Percentiles rank a stretch among this genome's conserved stretches.
Conservation (phyloP, 257 asterid genomes). For the Fraxinus quadrangulata region DNA sequence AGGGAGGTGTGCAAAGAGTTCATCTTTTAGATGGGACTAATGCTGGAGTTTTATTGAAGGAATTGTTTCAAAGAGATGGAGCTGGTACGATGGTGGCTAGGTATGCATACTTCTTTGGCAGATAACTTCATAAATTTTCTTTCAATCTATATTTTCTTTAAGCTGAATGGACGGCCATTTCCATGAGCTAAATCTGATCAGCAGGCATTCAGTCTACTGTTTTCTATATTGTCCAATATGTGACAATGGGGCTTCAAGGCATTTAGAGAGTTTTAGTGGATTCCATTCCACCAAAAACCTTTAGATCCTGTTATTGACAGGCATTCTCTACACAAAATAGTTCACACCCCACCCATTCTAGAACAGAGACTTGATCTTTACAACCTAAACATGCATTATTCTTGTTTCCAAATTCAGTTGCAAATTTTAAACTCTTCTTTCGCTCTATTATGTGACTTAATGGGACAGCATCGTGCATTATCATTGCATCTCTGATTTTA, state of each 20-base stretch:
- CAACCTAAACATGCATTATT: not conserved
- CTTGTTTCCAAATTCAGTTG: not conserved
- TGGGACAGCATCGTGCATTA: not conserved
- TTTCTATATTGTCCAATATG: not conserved
- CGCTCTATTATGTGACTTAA: not conserved
- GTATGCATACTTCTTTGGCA: constrained; percentile 43
- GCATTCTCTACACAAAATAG: not conserved
- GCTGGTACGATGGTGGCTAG: constrained; percentile 98
- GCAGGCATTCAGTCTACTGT: not conserved
- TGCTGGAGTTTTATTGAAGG: constrained; percentile 86
- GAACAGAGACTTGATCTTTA: not conserved
- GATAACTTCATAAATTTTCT: constrained; percentile 19
- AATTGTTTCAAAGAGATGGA: constrained; percentile 91
- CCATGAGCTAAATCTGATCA: not conserved
- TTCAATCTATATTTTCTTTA: constrained; percentile 4
- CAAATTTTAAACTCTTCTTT: not conserved
- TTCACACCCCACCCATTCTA: not conserved
- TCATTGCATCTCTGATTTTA: constrained; percentile 8
- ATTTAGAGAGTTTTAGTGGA: not conserved
- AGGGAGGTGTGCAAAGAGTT: constrained; percentile 98
- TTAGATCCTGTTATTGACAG: not conserved
- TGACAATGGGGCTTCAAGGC: not conserved
- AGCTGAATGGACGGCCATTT: not conserved
- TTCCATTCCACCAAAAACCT: not conserved
- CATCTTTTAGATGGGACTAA: constrained; percentile 92